Percentiles rank a stretch among this genome's conserved stretches.
Conservation (phyloP, 176 grass and related monocot species). For the Phoenix dactylifera region DNA sequence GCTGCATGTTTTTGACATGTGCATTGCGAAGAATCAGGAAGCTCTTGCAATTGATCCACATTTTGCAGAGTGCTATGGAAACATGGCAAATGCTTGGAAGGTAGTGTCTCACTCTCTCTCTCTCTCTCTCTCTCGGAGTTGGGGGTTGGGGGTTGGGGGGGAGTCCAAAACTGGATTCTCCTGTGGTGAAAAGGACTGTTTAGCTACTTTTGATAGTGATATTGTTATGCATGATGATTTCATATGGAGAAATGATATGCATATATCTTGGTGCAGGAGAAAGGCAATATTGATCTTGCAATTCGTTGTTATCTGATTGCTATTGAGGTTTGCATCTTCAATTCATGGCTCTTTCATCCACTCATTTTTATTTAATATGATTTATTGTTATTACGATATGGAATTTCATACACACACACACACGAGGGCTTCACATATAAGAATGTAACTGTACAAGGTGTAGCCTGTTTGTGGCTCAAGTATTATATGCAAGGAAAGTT, state of each 20-base stretch:
- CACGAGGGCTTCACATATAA: too few species aligned
- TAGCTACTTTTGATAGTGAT: too few species aligned
- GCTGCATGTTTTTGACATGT: slow-evolving; percentile 83
- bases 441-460: too few species aligned
- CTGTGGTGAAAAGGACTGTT: too few species aligned
- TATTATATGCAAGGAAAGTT: too few species aligned
- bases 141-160: too few species aligned
- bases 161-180: too few species aligned
- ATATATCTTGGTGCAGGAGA: slow-evolving; percentile 51
- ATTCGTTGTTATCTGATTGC: slow-evolving; percentile 86
- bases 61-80: slow-evolving; percentile 94
- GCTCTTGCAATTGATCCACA: slow-evolving; percentile 81
- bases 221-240: too few species aligned
- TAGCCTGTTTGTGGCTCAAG: too few species aligned
- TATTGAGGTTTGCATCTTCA: slow-evolving; percentile 57
- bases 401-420: neutral
- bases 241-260: neutral
- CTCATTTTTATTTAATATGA: slow-evolving; percentile 1
- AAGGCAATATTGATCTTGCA: slow-evolving; percentile 81
- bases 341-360: neutral
- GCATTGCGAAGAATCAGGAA: slow-evolving; percentile 94
- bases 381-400: neutral
- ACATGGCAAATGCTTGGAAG: slow-evolving; percentile 99
- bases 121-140: too few species aligned
- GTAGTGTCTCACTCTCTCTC: slow-evolving; percentile 10